These are phyloP conservation scores for Delitschia confertaspora DNA, from an alignment of 495 filamentous ascomycete genomes.

Conservation along the genomic window DNA sequence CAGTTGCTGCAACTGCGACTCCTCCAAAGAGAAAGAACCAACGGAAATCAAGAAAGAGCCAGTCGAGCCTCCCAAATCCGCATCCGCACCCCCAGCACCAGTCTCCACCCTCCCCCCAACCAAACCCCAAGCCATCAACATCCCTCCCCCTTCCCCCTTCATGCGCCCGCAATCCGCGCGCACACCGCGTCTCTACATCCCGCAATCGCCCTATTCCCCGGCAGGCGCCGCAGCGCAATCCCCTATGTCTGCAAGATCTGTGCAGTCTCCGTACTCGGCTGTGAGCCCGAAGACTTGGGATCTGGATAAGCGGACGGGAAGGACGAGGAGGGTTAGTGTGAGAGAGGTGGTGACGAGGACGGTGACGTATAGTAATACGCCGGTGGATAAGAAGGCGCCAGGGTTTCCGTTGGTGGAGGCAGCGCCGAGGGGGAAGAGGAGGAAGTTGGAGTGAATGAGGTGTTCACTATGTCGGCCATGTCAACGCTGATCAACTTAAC, in stretches of 20 bases:
- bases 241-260: conserved; percentile 44
- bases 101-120: conserved; percentile 14
- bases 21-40: conserved; percentile 40
- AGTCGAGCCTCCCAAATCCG: conserved; percentile 18
- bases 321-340: conserved; percentile 41
- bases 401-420: conserved; percentile 48
- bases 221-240: conserved; percentile 41
- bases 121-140: conserved; percentile 16
- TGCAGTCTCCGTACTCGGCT: conserved; percentile 35
- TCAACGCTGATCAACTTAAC: too few relatives aligned
- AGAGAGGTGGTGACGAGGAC: conserved; percentile 67
- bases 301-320: conserved; percentile 44
- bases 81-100: conserved; percentile 29
- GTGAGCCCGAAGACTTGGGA: conserved; percentile 53
- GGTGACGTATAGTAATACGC: conserved; percentile 50
- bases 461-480: too few relatives aligned
- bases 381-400: conserved; percentile 41
- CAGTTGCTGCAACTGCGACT: conserved; percentile 48
- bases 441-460: conserved; percentile 58
- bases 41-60: neutral
- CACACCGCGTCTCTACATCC: conserved; percentile 47
- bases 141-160: conserved; percentile 39
- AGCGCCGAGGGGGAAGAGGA: conserved; percentile 66
- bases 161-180: conserved; percentile 51
- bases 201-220: conserved; percentile 51